Evolutionary conservation across 179 eudicot genomes (phyloP).

Genomic region (Beta macrorhiza): DNA sequence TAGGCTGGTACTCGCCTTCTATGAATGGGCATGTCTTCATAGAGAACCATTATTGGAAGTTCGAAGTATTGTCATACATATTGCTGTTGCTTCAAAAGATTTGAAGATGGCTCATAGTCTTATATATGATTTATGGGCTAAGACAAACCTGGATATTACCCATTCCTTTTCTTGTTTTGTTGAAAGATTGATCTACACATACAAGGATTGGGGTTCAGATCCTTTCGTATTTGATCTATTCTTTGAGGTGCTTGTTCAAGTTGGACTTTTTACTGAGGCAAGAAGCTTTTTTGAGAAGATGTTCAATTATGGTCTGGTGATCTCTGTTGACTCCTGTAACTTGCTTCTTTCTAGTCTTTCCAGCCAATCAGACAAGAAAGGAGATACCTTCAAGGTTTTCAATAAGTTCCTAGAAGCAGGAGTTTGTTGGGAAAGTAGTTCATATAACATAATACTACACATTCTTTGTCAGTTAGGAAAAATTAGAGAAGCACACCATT

Average conservation of each 20-base stretch:
- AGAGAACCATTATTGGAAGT: slow-evolving; percentile 76
- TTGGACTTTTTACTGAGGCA: slow-evolving; percentile 59
- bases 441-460: slow-evolving; percentile 65
- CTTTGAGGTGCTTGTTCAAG: slow-evolving; percentile 73
- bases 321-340: slow-evolving; percentile 66
- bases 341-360: slow-evolving; percentile 53
- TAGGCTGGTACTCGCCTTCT: slow-evolving; percentile 58
- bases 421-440: slow-evolving; percentile 60
- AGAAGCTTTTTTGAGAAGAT: slow-evolving; percentile 61
- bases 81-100: slow-evolving; percentile 72
- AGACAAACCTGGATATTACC: slow-evolving; percentile 44
- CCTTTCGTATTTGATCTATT: slow-evolving; percentile 79
- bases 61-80: slow-evolving; percentile 70
- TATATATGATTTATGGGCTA: slow-evolving; percentile 55
- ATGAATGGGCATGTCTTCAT: slow-evolving; percentile 64
- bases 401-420: slow-evolving; percentile 61
- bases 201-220: slow-evolving; percentile 85
- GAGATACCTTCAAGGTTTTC: slow-evolving; percentile 44
- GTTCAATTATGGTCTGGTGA: slow-evolving; percentile 64
- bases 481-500: slow-evolving; percentile 73
- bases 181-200: slow-evolving; percentile 72
- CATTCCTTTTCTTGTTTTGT: slow-evolving; percentile 52
- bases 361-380: slow-evolving; percentile 37
- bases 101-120: slow-evolving; percentile 49
- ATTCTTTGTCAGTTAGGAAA: slow-evolving; percentile 59